Base-by-base conservation (phyloP, 208 protist species). In the Zelonia costaricensis region DNA sequence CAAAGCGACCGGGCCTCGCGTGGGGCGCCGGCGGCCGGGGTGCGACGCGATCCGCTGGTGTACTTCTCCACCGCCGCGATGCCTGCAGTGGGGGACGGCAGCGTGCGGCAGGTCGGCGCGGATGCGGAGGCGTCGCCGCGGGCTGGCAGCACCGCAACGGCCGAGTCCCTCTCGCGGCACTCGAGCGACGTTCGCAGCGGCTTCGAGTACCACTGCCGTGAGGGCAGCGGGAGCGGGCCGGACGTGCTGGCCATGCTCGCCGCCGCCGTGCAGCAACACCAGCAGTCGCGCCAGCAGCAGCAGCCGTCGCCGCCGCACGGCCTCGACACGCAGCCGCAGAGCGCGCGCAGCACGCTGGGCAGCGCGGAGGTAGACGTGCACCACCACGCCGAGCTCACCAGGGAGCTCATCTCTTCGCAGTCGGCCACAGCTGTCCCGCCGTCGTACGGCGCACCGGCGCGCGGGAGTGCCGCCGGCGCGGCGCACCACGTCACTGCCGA, bases 231-330 rank as follows among this genome's bases (percentile, higher is more conserved):
- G 31, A 64, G 43, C 23, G 57, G 58, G 15, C 46, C 56, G 0
- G 66, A 72, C 44, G 33, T 72, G 56, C 31, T 72, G n/a, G 40
- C 57, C 16, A 72, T 65, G 57, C 51, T 72, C 28, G 66, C 66
- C 0, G 66, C 66, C 0, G 66, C 66, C 16, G 66, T 72, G 15
- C 66, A 65, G 42, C 52, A 58, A 42, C 36, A 42, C 9, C 9
- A 42, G 36, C 36, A 42, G 15, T 15, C 9, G 36, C 36, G 36
- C 16, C 53, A 54, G 33, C 62, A 68, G 44, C 43, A 61, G 38
- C 53, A 51, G n/a, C 30, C 30, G 39, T 3, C 22, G 18, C 22
- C 13, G 10, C 33, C 22, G 4, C 20, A 10, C 16, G 27, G 30
- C 39, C 8, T 13, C 1, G 20, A 23, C 23, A 33, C 53, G 15